Base-by-base conservation (phyloP, 768 basidiomycete species). In the Paxillus involutus region DNA sequence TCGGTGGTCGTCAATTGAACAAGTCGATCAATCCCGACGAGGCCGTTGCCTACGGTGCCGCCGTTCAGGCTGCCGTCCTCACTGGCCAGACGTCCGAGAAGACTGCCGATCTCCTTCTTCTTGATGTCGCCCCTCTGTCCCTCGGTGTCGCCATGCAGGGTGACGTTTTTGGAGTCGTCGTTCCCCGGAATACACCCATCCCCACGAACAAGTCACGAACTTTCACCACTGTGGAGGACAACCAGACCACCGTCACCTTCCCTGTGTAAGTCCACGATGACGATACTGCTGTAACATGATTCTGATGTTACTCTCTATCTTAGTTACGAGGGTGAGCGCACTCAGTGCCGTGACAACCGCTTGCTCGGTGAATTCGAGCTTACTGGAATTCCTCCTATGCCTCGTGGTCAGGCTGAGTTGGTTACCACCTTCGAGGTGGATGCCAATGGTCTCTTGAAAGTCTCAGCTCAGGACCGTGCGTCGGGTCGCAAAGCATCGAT, bases 71-170 rank as follows among this genome's bases (percentile, higher is more conserved):
- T 57, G 97, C 97, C 54, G 91, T 99, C 69, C 91, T 99, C 59
- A 97, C 97, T 63, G 94, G 94, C 55, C 94, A 98, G 74, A 98
- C 95, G 46, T 98, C 94, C 35, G 97, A 99, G 63, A 96, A 98
- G 81, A 99, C 97, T 55, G 90, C 94, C 74, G 96, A 98, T 71
- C 88, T 99, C 62, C 86, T 99, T 67, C 86, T 99, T 64, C 94
- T 99, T 66, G 97, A 99, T 77, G 96, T 99, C 60, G 90, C 97
- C 59, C 96, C 97, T 61, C 83, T 99, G 55, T 98, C 95, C 58
- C 90, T 99, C 66, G 96, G 96, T 88, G 97, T 99, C 63, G 97
- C 97, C 74, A 99, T 99, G 97, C 97, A 99, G 75, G 97, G 97
- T 69, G 97, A 99, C 72, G 92, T 99, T 71, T 99, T 99, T 75